Evolutionary conservation across 2,329 filamentous ascomycete species (phyloP).

Genomic region (Alternaria sp.): DNA sequence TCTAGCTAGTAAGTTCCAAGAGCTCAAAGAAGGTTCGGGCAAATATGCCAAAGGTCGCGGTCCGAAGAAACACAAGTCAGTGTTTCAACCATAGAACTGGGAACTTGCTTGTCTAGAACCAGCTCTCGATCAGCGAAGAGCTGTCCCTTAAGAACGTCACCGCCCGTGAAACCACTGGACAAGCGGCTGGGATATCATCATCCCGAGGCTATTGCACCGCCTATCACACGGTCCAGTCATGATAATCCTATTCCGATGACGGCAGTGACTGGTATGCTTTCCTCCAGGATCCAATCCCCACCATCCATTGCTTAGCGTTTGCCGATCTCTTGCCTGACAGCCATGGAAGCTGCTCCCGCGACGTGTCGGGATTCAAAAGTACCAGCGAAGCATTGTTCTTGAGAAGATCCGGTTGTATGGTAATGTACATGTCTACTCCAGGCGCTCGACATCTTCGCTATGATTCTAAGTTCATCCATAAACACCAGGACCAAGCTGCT

Average conservation of each 20-base stretch:
- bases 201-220: slow-evolving; percentile 24
- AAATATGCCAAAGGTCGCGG: background rate
- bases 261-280: background rate
- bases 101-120: background rate
- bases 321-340: slow-evolving; percentile 19
- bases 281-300: slow-evolving; percentile 14
- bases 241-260: background rate
- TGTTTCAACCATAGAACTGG: slow-evolving; percentile 3
- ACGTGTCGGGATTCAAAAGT: background rate
- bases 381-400: background rate
- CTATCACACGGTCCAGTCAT: slow-evolving; percentile 3
- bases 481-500: background rate
- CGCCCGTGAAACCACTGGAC: background rate
- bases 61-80: background rate
- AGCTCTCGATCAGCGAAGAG: background rate
- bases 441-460: background rate
- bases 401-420: background rate
- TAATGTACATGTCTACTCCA: background rate
- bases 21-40: background rate
- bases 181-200: slow-evolving; percentile 14
- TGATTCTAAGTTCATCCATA: rapidly evolving
- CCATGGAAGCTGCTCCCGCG: background rate
- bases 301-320: slow-evolving; percentile 19
- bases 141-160: slow-evolving; percentile 10
- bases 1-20: background rate